phyloP scores from a whole-genome alignment of 169 alveolate species.

The Cryptosporidium ryanae region DNA sequence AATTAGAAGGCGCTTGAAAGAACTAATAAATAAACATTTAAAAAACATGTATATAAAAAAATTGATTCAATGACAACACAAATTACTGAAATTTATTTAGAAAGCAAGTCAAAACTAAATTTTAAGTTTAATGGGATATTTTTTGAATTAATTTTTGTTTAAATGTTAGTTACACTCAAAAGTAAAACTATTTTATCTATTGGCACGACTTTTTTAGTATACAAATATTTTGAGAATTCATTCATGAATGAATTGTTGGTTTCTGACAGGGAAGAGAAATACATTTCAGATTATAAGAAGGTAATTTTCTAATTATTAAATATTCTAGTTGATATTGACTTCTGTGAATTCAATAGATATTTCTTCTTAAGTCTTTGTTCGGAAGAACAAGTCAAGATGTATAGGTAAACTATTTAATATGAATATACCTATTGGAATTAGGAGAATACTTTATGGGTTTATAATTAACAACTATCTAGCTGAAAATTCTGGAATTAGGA shows the following conservation, averaged over 20 bases:
- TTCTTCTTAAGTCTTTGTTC: constrained; percentile 25
- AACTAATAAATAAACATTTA: no score
- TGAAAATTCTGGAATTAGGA: background rate
- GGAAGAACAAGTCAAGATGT: constrained; percentile 59
- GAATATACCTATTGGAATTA: constrained; percentile 20
- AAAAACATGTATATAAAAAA: no score
- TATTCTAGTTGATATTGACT: background rate
- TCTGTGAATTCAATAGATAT: constrained; percentile 6
- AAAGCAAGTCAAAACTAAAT: no score
- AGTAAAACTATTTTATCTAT: background rate
- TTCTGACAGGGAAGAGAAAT: background rate
- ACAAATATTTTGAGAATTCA: constrained; percentile 33
- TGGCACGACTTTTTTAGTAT: constrained; percentile 20
- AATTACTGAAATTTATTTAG: no score
- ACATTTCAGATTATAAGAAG: constrained; percentile 36
- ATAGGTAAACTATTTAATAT: constrained; percentile 40
- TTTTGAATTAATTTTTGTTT: no score
- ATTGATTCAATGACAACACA: no score
- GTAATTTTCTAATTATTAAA: background rate
- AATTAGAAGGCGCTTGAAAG: no score
- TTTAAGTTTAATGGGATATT: no score
- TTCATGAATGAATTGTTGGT: constrained; percentile 14
- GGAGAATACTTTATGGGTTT: constrained; percentile 41
- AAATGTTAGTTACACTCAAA: no score
- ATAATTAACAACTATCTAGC: constrained; percentile 15